A percentile compares a stretch with the other conserved stretches of the same genome.
Evolutionary conservation across 129 eudicot genomes (phyloP).

Genomic region (Erigeron canadensis): DNA sequence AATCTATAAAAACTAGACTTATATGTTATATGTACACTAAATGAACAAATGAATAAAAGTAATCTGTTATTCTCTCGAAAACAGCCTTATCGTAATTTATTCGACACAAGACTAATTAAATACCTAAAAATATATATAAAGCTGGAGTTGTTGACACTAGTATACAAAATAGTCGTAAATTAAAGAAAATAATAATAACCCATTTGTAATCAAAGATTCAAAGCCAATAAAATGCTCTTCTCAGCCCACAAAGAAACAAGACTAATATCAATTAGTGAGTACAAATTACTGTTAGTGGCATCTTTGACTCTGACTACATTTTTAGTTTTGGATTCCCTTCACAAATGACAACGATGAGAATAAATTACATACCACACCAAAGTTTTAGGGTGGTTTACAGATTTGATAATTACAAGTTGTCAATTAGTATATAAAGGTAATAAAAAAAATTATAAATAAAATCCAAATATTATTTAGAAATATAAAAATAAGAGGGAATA

Average conservation of each 20-base stretch:
- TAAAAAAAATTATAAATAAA: no score
- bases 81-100: no score
- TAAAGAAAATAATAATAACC: not conserved
- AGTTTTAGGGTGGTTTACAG: no score
- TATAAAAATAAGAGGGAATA: no score
- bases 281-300: conserved; percentile 18
- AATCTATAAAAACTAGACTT: no score
- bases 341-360: not conserved
- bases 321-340: conserved; percentile 3
- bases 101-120: not conserved
- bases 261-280: conserved; percentile 13
- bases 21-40: no score
- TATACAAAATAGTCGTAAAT: not conserved
- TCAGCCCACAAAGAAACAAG: conserved; percentile 24
- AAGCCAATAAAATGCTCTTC: not conserved
- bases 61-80: no score
- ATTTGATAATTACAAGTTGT: no score
- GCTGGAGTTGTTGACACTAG: not conserved
- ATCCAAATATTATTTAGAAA: no score
- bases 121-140: not conserved
- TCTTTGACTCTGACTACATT: conserved; percentile 28
- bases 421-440: no score
- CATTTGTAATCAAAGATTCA: not conserved
- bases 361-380: not conserved
- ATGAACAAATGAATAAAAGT: no score